Percentiles rank a stretch among this genome's conserved stretches.
These are phyloP conservation scores for Schwanniomyces yamadae DNA, from an alignment of 805 yeast species.

Conservation along the genomic window DNA sequence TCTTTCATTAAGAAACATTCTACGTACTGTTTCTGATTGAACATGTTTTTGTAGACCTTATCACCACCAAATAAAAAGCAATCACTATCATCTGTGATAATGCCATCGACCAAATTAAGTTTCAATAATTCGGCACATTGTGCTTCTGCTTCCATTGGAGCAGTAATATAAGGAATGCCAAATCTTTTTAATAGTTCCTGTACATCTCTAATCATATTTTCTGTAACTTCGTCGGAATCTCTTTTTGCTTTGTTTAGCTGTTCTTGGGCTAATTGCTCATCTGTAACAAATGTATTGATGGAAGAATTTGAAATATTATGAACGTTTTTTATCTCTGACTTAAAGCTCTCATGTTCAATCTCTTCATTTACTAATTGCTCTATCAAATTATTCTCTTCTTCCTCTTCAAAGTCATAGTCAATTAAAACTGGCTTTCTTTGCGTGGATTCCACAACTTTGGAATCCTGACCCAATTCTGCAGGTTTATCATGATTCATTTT, in stretches of 20 bases:
- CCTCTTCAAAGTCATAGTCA: conserved; percentile 71
- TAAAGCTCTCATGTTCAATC: conserved; percentile 66
- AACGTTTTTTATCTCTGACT: conserved; percentile 25
- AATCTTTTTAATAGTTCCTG: conserved; percentile 83
- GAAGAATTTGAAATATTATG: conserved; percentile 17
- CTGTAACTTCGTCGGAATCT: conserved; percentile 89
- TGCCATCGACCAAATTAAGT: conserved; percentile 85
- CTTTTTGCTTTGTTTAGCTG: conserved; percentile 67
- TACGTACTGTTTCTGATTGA: conserved; percentile 87
- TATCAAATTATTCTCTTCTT: conserved; percentile 69
- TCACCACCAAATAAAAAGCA: conserved; percentile 91
- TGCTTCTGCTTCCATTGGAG: conserved; percentile 99
- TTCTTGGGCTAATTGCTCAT: conserved; percentile 54
- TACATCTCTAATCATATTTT: conserved; percentile 82
- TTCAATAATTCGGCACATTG: conserved; percentile 82
- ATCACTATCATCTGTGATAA: conserved; percentile 96
- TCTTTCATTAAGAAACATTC: conserved; percentile 71
- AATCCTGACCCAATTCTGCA: background rate
- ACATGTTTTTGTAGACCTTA: conserved; percentile 84
- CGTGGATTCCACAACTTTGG: conserved; percentile 6
- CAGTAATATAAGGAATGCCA: conserved; percentile 92
- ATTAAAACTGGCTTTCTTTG: conserved; percentile 23
- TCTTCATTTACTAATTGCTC: conserved; percentile 69
- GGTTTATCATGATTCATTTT: background rate
- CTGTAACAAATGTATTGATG: conserved; percentile 39